Evolutionary conservation across 2,329 filamentous ascomycete genomes (phyloP).

Genomic region (Penicillium sp.): DNA sequence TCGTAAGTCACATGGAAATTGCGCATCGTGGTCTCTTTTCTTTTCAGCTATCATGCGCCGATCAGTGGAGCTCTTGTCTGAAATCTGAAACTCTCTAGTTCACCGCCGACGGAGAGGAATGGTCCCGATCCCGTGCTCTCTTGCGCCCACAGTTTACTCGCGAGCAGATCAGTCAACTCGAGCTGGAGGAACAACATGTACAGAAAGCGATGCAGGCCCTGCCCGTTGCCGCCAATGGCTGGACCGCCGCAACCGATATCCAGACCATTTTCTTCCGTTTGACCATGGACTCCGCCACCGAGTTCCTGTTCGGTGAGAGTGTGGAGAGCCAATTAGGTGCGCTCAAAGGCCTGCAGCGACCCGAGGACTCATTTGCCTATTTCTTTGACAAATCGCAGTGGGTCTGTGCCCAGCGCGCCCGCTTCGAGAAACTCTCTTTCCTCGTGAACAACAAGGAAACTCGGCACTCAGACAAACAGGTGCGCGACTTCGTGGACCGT

Average conservation of each 20-base stretch:
- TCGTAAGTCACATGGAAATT: slow-evolving; percentile 39
- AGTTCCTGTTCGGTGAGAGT: slow-evolving; percentile 80
- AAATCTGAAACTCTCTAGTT: slow-evolving; percentile 28
- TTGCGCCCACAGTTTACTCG: slow-evolving; percentile 86
- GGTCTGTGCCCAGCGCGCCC: slow-evolving; percentile 33
- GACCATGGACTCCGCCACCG: slow-evolving; percentile 82
- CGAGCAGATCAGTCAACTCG: slow-evolving; percentile 79
- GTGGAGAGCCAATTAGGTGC: slow-evolving; percentile 59
- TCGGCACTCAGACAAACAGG: slow-evolving; percentile 38
- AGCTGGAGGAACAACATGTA: slow-evolving; percentile 79
- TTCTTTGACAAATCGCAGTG: slow-evolving; percentile 43
- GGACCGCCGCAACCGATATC: slow-evolving; percentile 65
- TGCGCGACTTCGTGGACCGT: slow-evolving; percentile 51
- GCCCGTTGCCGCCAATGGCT: slow-evolving; percentile 56
- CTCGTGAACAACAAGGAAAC: slow-evolving; percentile 39
- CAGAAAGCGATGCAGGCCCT: slow-evolving; percentile 72
- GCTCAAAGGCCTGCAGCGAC: slow-evolving; percentile 50
- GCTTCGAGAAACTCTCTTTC: slow-evolving; percentile 34
- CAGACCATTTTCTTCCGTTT: slow-evolving; percentile 80
- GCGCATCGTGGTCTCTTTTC: neutral
- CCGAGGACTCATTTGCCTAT: slow-evolving; percentile 50
- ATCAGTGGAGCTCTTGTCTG: neutral
- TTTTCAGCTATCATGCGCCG: neutral
- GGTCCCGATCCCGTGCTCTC: slow-evolving; percentile 79
- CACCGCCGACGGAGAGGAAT: slow-evolving; percentile 74